Evolutionary conservation across 2,329 filamentous ascomycete species (phyloP).

Genomic region (Penicillium sp.): DNA sequence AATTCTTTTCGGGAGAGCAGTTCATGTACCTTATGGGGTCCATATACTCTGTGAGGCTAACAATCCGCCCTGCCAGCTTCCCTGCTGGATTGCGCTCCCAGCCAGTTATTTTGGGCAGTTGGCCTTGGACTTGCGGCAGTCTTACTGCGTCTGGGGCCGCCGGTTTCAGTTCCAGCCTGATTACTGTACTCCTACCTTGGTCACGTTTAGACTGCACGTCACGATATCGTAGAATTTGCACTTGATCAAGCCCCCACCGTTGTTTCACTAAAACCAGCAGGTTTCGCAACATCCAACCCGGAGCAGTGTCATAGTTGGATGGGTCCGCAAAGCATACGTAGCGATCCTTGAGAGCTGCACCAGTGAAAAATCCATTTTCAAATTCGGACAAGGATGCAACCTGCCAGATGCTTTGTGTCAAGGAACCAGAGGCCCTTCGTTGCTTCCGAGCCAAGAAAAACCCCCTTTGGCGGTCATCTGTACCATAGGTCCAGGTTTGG

Average conservation of each 20-base stretch:
- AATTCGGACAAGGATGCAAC: conserved; percentile 75
- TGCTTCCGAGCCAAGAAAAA: conserved; percentile 83
- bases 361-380: conserved; percentile 84
- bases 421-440: conserved; percentile 12
- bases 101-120: conserved; percentile 85
- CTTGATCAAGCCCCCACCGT: conserved; percentile 72
- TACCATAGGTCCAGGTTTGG: conserved; percentile 81
- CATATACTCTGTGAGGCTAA: conserved; percentile 89
- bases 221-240: conserved; percentile 87
- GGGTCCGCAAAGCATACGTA: conserved; percentile 90
- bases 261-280: conserved; percentile 81
- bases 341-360: conserved; percentile 68
- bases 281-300: conserved; percentile 92
- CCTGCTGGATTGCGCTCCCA: conserved; percentile 85
- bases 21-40: conserved; percentile 66
- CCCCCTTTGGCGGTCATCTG: conserved; percentile 82
- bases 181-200: conserved; percentile 76
- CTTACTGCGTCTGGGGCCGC: conserved; percentile 31
- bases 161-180: conserved; percentile 57
- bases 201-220: conserved; percentile 77
- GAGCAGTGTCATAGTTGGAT: conserved; percentile 82
- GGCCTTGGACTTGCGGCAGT: conserved; percentile 6
- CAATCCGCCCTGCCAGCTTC: conserved; percentile 75
- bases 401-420: conserved; percentile 58
- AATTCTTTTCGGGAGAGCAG: neutral